Base-by-base conservation (phyloP, 305 asterid species). In the Withania somnifera region DNA sequence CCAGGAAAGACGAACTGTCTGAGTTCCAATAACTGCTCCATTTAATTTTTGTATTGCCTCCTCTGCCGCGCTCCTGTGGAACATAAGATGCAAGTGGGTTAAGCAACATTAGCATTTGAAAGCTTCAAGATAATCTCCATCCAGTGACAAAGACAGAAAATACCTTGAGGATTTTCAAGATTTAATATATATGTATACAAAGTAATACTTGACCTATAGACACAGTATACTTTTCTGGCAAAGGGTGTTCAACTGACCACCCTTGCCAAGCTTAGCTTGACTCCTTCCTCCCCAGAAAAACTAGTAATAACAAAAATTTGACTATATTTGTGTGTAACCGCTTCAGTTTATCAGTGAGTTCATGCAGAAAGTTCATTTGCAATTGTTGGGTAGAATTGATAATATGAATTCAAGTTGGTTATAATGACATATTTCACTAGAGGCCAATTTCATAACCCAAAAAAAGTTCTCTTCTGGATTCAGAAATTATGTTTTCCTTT, bases 1-100 rank as follows among this genome's bases (percentile, higher is more conserved):
- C 98, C 98, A 95, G 77, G 98, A 95, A 83, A 95, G 95, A 58
- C 98, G 98, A 77, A 95, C 98, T 22, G 93, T 91, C 89, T 95
- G 96, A 87, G 91, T 91, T 77, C 98, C 98, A 11, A 93, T 92
- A 82, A 87, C 87, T 22, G 95, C 45, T 54, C 98, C 98, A 79
- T 91, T 95, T 80, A 92, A 89, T 85, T 92, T 93, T 89, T 90
- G 87, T 84, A 95, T 89, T 30, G 98, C 97, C 22, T 93, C 97
- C 90, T 93, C 98, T 15, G 98, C 98, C 9, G 81, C 87, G 88
- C 86, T 90, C 87, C 98, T 95, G 90, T 83, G 42, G 61, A 50
- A 77, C 22, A 26, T 28, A 75, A 51, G 30, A 51, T 3, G 80
- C 63, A 51, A 75, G 63, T 51, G 28, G 26, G 47, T 47, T 26